These are phyloP conservation scores for Microbotryum scabiosae DNA, from an alignment of 1,284 basidiomycete species.

Conservation along the genomic window DNA sequence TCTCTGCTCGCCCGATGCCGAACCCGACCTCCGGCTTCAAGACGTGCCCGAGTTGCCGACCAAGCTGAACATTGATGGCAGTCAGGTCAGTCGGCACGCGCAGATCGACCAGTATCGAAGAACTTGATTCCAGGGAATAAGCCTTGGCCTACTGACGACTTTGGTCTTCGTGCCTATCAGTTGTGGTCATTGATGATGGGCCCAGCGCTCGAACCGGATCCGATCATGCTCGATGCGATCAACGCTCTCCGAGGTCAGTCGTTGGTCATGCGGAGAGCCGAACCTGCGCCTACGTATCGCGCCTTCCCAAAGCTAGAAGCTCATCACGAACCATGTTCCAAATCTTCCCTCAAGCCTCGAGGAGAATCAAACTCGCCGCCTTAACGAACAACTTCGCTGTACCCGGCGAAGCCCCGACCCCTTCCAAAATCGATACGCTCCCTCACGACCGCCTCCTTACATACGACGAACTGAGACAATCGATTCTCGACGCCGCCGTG, in stretches of 20 bases:
- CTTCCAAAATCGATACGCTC: not conserved
- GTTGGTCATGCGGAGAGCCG: too few relatives aligned
- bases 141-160: too few relatives aligned
- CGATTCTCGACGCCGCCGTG: not conserved
- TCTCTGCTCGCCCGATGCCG: too few relatives aligned
- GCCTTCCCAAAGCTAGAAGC: too few relatives aligned
- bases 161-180: slow-evolving; percentile 19
- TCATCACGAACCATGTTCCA: too few relatives aligned
- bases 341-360: slow-evolving; percentile 27
- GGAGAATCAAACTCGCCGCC: slow-evolving; percentile 37
- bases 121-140: too few relatives aligned
- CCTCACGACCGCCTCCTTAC: not conserved
- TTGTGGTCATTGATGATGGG: slow-evolving; percentile 41
- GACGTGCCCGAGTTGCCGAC: slow-evolving; percentile 33
- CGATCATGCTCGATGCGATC: slow-evolving; percentile 35
- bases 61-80: slow-evolving; percentile 32
- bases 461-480: slow-evolving; percentile 19
- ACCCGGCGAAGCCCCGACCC: slow-evolving; percentile 6
- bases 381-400: slow-evolving; percentile 39
- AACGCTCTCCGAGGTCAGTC: slow-evolving; percentile 24
- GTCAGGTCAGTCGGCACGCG: slow-evolving; percentile 28
- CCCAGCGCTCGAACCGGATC: slow-evolving; percentile 33
- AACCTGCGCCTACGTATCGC: too few relatives aligned
- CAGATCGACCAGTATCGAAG: too few relatives aligned
- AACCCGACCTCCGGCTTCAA: slow-evolving; percentile 8